Evolutionary conservation across 306 rosid genomes (phyloP).

Genomic region (Cucumis melo): DNA sequence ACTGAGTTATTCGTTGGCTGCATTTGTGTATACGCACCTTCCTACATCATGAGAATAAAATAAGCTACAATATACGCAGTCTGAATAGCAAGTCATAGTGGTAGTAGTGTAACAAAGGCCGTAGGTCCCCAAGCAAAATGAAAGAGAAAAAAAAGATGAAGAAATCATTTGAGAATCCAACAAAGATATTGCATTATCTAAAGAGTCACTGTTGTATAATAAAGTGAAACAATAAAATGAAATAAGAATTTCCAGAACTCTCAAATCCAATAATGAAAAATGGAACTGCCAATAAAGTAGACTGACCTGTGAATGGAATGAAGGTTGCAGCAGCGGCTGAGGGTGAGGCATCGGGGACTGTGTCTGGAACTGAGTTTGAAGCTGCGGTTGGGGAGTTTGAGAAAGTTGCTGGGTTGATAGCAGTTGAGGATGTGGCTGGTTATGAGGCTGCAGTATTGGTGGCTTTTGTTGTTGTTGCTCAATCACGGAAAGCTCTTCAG

Average conservation of each 20-base stretch:
- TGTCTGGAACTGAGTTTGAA: constrained; percentile 46
- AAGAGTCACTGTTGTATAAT: not conserved
- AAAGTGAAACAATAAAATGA: not conserved
- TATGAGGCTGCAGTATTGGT: constrained; percentile 41
- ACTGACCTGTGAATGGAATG: constrained; percentile 40
- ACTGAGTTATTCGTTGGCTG: constrained; percentile 22
- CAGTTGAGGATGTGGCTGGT: constrained; percentile 38
- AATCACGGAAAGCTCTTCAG: constrained; percentile 45
- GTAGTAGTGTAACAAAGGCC: not conserved
- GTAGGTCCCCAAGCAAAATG: not conserved
- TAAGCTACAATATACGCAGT: too few relatives aligned
- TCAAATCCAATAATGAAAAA: not conserved
- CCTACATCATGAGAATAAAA: constrained; percentile 18
- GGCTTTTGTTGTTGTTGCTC: constrained; percentile 69
- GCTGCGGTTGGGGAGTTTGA: constrained; percentile 44
- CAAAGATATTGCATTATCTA: not conserved
- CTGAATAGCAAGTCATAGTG: not conserved
- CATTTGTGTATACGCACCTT: constrained; percentile 39
- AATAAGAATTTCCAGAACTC: not conserved
- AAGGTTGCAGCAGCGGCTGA: constrained; percentile 47
- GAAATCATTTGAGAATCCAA: not conserved
- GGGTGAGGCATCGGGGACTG: constrained; percentile 41
- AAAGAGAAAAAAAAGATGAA: not conserved
- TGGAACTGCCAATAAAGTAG: constrained; percentile 3
- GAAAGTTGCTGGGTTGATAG: constrained; percentile 40